Base-by-base conservation (phyloP, 495 filamentous ascomycete genomes). In the Podospora tetraspora region DNA sequence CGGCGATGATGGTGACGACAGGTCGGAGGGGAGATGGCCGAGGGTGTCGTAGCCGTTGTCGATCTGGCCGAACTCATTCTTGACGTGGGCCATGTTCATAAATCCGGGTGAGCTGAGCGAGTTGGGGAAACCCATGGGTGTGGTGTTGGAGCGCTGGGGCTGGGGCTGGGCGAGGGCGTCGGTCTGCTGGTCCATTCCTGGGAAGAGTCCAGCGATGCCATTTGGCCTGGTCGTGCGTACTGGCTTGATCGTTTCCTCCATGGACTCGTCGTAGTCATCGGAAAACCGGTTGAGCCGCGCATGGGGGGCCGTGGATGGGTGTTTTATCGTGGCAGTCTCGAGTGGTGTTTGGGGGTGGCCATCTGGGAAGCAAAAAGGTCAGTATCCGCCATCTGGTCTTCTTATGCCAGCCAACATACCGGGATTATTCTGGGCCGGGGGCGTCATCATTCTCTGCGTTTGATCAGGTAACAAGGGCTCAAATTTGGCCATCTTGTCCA, bases 191-290 rank as follows among this genome's bases (percentile, higher is more conserved):
- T 81, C 77, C 74, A 83, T 73, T 21, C 83, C 80, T 30, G 82
- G 78, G 61, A 84, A 84, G 56, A 79, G 77, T 16, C 79, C 75
- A 59, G 75, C 76, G 62, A 70, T 73, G 22, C 75, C 73, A 61
- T 77, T 78, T 66, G 37, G 68, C 52, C 62, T 71, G 65, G 70
- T 76, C 63, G 66, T 76, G 69, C 77, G 73, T 11, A 76, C 66
- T 4, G 84, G 84, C 74, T 86, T 86, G 72, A 86, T 79, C 0
- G 84, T 86, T 71, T 85, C 84, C 70, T 86, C 84, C 80, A 85
- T 85, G n/a, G 83, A 86, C 69, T 83, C 83, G 66, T 86, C 84
- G 66, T 85, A 85, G 25, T 71, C 76, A 43, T 83, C 84, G 0
- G 79, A 66, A 69, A 86, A 86, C 37, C 84, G 73, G 69, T 64